Conservation (phyloP, 2,329 filamentous ascomycete species). For the Pseudocercospora fijiensis region DNA sequence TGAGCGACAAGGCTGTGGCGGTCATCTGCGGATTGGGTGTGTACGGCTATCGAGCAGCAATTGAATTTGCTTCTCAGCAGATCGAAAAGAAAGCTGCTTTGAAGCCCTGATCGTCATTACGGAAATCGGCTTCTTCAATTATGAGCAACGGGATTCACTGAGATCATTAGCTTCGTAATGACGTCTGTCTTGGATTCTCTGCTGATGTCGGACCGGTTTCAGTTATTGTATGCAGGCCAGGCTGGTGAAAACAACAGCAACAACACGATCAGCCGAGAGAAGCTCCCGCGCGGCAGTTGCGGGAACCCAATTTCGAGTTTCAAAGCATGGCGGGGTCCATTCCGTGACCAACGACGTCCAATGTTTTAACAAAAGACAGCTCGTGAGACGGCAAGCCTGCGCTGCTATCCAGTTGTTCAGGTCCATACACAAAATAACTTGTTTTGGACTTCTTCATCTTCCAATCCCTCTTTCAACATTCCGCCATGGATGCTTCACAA, state of each 20-base stretch:
- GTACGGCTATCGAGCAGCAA: constrained; percentile 49
- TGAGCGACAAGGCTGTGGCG: constrained; percentile 72
- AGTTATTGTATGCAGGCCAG: background rate
- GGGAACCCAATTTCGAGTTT: constrained; percentile 1
- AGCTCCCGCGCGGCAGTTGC: constrained; percentile 16
- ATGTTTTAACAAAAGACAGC: constrained; percentile 20
- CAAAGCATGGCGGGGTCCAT: constrained; percentile 19
- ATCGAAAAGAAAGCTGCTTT: constrained; percentile 16
- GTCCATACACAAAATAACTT: constrained; percentile 5
- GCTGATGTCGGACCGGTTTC: background rate
- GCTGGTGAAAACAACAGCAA: background rate
- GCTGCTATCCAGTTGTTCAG: background rate
- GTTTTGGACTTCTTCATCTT: background rate
- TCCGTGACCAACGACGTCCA: constrained; percentile 21
- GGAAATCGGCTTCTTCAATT: background rate
- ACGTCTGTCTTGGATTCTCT: background rate
- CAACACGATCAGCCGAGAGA: constrained; percentile 16
- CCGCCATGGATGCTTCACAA: constrained; percentile 46
- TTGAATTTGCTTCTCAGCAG: constrained; percentile 43
- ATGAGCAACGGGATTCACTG: background rate
- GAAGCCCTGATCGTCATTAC: background rate
- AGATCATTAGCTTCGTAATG: background rate
- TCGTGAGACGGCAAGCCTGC: background rate
- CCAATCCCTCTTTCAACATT: background rate
- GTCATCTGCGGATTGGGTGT: constrained; percentile 66